Conservation (phyloP, 2,329 filamentous ascomycete species). For the Ophiosphaerella narmari region DNA sequence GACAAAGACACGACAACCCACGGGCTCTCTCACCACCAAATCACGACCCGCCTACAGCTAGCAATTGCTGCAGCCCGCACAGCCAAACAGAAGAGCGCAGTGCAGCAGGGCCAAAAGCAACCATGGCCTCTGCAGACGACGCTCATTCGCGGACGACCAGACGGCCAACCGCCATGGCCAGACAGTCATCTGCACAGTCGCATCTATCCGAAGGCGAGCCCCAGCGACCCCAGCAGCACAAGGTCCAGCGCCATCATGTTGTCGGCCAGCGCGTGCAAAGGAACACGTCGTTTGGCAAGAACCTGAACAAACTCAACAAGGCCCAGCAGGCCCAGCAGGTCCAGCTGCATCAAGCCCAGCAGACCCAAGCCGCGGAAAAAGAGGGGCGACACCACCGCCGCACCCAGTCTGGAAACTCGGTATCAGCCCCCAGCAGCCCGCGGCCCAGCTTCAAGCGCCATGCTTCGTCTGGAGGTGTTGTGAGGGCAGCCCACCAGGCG, state of each 20-base stretch:
- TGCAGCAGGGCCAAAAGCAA: slow-evolving; percentile 32
- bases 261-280: slow-evolving; percentile 48
- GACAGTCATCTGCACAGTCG: slow-evolving; percentile 46
- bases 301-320: slow-evolving; percentile 49
- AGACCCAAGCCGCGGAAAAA: slow-evolving; percentile 33
- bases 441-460: slow-evolving; percentile 51
- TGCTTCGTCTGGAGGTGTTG: slow-evolving; percentile 46
- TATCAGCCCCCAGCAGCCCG: slow-evolving; percentile 43
- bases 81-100: slow-evolving; percentile 15
- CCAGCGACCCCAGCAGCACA: slow-evolving; percentile 33
- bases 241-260: slow-evolving; percentile 47
- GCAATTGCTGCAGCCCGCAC: slow-evolving; percentile 14
- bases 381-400: slow-evolving; percentile 43
- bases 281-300: slow-evolving; percentile 49
- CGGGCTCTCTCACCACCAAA: slow-evolving; percentile 13
- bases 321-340: slow-evolving; percentile 15
- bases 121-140: slow-evolving; percentile 44
- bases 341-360: slow-evolving; percentile 21
- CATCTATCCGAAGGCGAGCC: slow-evolving; percentile 39
- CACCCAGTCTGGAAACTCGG: slow-evolving; percentile 44
- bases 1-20: slow-evolving; percentile 8
- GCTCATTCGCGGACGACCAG: slow-evolving; percentile 40
- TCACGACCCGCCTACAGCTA: slow-evolving; percentile 7
- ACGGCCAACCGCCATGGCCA: slow-evolving; percentile 40
- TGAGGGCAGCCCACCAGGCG: slow-evolving; percentile 38